Percentiles rank a stretch among this genome's conserved stretches.
Evolutionary conservation across 495 filamentous ascomycete genomes (phyloP).

Genomic region (Daldinia bambusicola): DNA sequence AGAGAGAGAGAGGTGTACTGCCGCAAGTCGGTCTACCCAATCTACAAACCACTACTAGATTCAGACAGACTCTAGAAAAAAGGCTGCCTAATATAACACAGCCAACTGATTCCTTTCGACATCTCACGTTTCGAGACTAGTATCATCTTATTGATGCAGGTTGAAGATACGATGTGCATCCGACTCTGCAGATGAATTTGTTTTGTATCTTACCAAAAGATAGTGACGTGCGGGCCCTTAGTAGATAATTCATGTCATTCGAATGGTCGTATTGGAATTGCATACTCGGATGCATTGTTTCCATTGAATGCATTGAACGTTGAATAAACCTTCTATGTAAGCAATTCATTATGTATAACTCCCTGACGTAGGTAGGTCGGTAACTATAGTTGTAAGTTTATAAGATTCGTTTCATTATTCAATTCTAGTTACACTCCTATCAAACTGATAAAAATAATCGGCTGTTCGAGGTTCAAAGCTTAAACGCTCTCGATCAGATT

Average conservation of each 20-base stretch:
- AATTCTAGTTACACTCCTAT: background rate
- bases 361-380: no score
- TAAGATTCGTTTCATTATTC: background rate
- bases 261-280: background rate
- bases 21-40: conserved; percentile 3
- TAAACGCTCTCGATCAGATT: no score
- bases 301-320: no score
- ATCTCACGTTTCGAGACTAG: conserved; percentile 18
- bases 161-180: background rate
- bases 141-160: background rate
- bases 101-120: conserved; percentile 20
- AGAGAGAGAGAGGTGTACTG: conserved; percentile 2
- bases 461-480: no score
- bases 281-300: background rate
- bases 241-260: background rate
- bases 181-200: background rate
- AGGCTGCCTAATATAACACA: conserved; percentile 1
- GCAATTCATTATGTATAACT: no score
- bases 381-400: no score
- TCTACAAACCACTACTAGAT: conserved; percentile 8
- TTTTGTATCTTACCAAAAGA: background rate
- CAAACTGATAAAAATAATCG: background rate
- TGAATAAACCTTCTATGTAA: no score
- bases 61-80: conserved; percentile 20
- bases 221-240: background rate